Percentiles rank a stretch among this genome's conserved stretches.
Evolutionary conservation across 208 protist species (phyloP).

Genomic region (Crithidia mellificae): DNA sequence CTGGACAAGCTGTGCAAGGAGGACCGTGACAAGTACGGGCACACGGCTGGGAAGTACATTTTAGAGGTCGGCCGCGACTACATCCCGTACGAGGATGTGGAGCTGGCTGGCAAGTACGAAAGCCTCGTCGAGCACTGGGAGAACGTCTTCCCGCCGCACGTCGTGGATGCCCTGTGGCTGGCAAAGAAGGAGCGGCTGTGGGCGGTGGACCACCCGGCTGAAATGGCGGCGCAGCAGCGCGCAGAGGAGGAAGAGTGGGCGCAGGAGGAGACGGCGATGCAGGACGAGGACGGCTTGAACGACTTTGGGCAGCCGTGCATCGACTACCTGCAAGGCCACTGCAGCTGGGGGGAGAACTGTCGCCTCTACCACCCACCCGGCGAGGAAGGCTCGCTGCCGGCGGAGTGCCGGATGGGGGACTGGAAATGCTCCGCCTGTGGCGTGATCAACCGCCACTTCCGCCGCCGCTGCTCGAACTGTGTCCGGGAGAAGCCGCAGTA

Average conservation of each 20-base stretch:
- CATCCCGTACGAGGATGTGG: slow-evolving; percentile 88
- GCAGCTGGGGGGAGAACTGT: slow-evolving; percentile 79
- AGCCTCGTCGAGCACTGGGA: slow-evolving; percentile 91
- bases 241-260: slow-evolving; percentile 85
- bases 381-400: slow-evolving; percentile 84
- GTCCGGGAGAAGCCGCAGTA: slow-evolving; percentile 91
- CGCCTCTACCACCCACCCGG: slow-evolving; percentile 84
- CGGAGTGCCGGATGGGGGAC: slow-evolving; percentile 87
- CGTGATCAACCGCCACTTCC: slow-evolving; percentile 92
- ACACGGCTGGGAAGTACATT: slow-evolving; percentile 83
- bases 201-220: slow-evolving; percentile 71
- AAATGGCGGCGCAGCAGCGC: slow-evolving; percentile 61
- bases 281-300: slow-evolving; percentile 89
- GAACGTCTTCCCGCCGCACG: slow-evolving; percentile 82
- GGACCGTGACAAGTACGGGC: slow-evolving; percentile 83
- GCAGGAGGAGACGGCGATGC: slow-evolving; percentile 62
- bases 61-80: slow-evolving; percentile 86
- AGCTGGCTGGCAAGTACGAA: slow-evolving; percentile 82
- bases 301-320: slow-evolving; percentile 92
- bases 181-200: slow-evolving; percentile 88
- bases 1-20: slow-evolving; percentile 92
- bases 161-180: slow-evolving; percentile 87
- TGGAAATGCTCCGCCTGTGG: slow-evolving; percentile 90
- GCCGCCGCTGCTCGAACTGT: slow-evolving; percentile 88
- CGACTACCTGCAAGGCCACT: slow-evolving; percentile 90